Base-by-base conservation (phyloP, 805 yeast species). In the Lipomyces oligophaga region DNA sequence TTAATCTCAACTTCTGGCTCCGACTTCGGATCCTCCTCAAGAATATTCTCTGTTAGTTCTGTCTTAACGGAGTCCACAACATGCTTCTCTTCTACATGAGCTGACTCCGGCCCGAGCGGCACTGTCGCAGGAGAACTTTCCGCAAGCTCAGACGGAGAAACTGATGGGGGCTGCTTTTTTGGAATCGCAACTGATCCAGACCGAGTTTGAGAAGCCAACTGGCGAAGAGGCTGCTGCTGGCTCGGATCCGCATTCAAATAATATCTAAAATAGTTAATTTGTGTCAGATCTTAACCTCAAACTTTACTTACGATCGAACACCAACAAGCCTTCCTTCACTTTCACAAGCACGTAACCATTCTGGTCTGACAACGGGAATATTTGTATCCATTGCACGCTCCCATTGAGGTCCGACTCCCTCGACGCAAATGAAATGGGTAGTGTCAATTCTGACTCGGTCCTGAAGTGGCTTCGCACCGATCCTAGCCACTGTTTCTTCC, bases 321-420 rank as follows among this genome's bases (percentile, higher is more conserved):
- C 97, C 96, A 34, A 89, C 95, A 45, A 93, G 81, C 60, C 96
- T 71, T 58, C 93, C 78, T 31, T 89, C 97, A 34, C 75, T 65
- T 59, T 85, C 95, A 69, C 97, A 93, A 0, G 97, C 96, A 65
- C 84, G 83, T 47, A 93, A 71, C 97, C 97, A 93, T 64, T 93
- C 97, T 0, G 98, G 97, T 64, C 95, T 77, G 22, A 93, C 89
- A 32, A 93, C 78, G 1, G 98, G 98, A 45, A 93, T 87, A 62
- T 88, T 93, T 70, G 79, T 77, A 43, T 83, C 88, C 52, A 76
- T 74, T 1, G 97, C 98, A 62, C 79, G 82, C 52, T 80, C 73
- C 69, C 78, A 84, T 65, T 85, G 89, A 15, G 81, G 74, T n/a
- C 86, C 87, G 34, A 70, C 70, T 39, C 80, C 80, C 18, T 77